These are phyloP conservation scores for Didymella keratinophila DNA, from an alignment of 2,329 filamentous ascomycete genomes.

Conservation along the genomic window DNA sequence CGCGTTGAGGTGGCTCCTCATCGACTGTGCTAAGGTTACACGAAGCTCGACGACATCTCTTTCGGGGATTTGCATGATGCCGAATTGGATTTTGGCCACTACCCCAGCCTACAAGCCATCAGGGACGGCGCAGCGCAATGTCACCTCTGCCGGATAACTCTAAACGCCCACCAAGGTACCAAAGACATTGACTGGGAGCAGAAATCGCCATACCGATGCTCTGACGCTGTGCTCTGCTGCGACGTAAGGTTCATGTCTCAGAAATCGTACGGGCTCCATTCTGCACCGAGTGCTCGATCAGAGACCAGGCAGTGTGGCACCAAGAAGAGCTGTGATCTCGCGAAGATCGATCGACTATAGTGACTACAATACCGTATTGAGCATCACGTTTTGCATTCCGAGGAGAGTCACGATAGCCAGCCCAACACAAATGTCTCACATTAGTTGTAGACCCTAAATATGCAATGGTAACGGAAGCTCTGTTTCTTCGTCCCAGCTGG, in stretches of 20 bases:
- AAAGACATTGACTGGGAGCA: no score
- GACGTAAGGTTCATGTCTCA: not conserved
- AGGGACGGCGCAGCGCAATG: no score
- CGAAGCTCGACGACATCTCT: no score
- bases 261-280: not conserved
- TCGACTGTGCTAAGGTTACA: no score
- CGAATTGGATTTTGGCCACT: no score
- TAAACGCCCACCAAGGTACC: no score
- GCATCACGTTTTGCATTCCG: not conserved
- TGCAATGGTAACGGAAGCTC: not conserved
- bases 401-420: not conserved
- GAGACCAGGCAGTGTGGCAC: not conserved
- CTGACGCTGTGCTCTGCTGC: not conserved
- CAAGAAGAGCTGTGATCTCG: not conserved
- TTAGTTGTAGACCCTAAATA: not conserved
- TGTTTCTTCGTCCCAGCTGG: not conserved
- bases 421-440: not conserved
- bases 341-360: not conserved
- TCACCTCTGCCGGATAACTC: no score
- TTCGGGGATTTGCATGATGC: no score
- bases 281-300: not conserved
- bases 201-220: no score
- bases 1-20: no score
- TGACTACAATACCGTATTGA: not conserved
- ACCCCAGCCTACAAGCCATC: no score